Evolutionary conservation across 1,139 yeast species (phyloP), one percentile per base, ranked within the genome.

Genomic region (Suhomyces bokatorum): DNA sequence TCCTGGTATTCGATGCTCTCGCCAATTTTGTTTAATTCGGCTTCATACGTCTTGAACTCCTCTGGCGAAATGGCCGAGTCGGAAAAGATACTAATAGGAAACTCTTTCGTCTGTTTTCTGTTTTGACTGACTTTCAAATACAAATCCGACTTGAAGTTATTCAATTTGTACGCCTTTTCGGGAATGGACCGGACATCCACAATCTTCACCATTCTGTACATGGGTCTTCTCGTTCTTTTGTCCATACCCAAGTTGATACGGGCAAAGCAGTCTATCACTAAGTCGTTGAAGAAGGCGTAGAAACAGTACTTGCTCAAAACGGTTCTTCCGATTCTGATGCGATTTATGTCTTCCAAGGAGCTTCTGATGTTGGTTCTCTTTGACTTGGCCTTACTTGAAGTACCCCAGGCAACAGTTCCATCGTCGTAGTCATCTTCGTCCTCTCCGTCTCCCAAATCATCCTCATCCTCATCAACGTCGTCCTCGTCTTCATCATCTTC

Each of bases 131-230:
- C 88, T 32, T 73, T 62, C 66, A 90, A 66, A 66, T 82, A 81
- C 52, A 82, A 73, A 62, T 83, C 82, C 53, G 83, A 77, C 59
- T 75, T 73, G 55, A 79, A 73, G 36, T 68, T 73, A 10, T 81
- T 81, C 57, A 84, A 66, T 38, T 65, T 70, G 62, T 85, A 85
- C 22, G 83, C 78, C 52, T 74, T 81, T 34, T 82, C 84, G 3
- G 78, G 77, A 15, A 55, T 57, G 38, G 73, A 67, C 37, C 79
- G 77, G 27, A 85, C 75, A 45, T 81, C 85, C 52, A 82, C 84
- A 42, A 95, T 81, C 59, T 82, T 85, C 37, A 93, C 96, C 80
- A 91, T 78, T 55, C 97, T 77, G 65, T 93, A 93, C 49, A 81
- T 78, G n/a, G 85, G 78, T 53, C 70, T 70, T 37, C 85, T 80